Base-by-base conservation (phyloP, 208 protist genomes). In the Giardia muris region DNA sequence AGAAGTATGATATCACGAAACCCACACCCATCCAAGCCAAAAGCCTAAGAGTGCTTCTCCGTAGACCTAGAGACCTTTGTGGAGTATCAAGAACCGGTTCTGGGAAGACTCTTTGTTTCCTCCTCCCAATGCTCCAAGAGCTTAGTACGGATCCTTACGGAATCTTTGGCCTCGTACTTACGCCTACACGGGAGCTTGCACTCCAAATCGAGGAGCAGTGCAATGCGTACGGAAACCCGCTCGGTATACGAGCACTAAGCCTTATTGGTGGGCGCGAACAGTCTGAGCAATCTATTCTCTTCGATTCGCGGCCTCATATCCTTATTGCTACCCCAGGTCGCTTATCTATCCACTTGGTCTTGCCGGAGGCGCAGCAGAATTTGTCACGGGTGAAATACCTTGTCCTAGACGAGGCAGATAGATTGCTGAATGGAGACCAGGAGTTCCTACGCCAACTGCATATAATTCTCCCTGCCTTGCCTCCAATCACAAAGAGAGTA, bases 51-150 rank as follows among this genome's bases (percentile, higher is more conserved):
- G 42, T 88, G 0, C 1, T 92, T 19, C 22, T 93, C 2, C 43
- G 0, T 0, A 90, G 92, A 30, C 3, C 19, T 10, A 10, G 89
- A n/a, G 89, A 94, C 91, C 46, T 93, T 43, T 46, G 93, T 4
- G 92, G 47, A 67, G 96, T 96, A 19, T 96, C 97, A 1, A 96
- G 96, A 92, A 98, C 97, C n/a, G 97, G 97, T 2, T 97, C 95
- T 0, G 97, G 97, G 67, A 98, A 98, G 92, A 98, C 97, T 86
- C 93, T 97, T 22, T 94, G 95, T 4, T 98, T 97, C 94, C 92
- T 96, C 2, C 92, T 98, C 67, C 97, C 97, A 0, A 93, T 97
- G 0, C 92, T 98, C 30, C 95, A 96, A 44, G 90, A 43, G 0
- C 48, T 86, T 0, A 1, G 67, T 47, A 43, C 43, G 43, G 67